A percentile compares a stretch with the other conserved stretches of the same genome.
Evolutionary conservation across 2,329 filamentous ascomycete genomes (phyloP).

Genomic region (Colletotrichum sp.): DNA sequence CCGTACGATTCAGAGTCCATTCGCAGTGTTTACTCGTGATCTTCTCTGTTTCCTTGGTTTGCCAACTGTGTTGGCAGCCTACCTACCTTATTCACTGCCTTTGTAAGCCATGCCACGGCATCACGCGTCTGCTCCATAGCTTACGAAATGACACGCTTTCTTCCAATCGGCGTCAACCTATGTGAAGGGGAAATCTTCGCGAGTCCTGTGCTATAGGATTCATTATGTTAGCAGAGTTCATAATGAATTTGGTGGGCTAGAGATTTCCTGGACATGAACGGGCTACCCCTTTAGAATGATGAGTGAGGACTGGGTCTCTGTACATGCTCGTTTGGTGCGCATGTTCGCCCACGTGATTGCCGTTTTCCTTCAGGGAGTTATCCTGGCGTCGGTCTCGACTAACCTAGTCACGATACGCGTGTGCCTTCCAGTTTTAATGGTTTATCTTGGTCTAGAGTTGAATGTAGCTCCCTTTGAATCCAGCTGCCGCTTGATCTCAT

Average conservation of each 20-base stretch:
- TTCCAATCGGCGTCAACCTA: background rate
- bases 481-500: background rate
- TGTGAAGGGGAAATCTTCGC: background rate
- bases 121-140: background rate
- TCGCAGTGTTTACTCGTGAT: background rate
- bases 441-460: background rate
- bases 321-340: background rate
- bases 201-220: background rate
- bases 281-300: background rate
- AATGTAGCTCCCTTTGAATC: background rate
- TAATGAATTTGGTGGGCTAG: background rate
- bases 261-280: background rate
- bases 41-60: background rate
- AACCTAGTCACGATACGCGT: background rate
- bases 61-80: background rate
- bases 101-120: background rate
- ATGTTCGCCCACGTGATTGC: background rate
- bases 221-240: background rate
- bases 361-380: background rate
- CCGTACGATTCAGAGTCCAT: background rate
- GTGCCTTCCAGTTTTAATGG: background rate
- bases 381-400: background rate
- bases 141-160: background rate
- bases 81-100: background rate
- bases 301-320: background rate